These are phyloP conservation scores for Ustilago vetiveriae DNA, from an alignment of 1,284 basidiomycete genomes.

Conservation along the genomic window DNA sequence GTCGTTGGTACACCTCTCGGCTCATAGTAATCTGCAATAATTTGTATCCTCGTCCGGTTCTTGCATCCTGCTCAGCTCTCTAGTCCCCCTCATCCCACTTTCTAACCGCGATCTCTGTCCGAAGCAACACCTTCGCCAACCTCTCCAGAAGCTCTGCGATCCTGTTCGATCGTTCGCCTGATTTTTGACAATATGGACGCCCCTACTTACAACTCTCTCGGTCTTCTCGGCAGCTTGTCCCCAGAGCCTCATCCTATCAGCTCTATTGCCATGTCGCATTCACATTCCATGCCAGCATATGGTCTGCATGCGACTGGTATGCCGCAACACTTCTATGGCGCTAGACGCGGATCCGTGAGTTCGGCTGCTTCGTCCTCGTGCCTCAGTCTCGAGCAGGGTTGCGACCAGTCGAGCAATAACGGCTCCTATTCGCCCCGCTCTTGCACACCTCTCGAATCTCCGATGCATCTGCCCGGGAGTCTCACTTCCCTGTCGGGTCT, in stretches of 20 bases:
- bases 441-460: slow-evolving; percentile 42
- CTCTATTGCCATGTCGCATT: slow-evolving; percentile 39
- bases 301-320: slow-evolving; percentile 12
- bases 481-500: slow-evolving; percentile 45
- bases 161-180: too few species aligned
- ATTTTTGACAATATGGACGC: slow-evolving; percentile 10
- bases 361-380: slow-evolving; percentile 43
- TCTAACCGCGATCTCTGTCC: too few species aligned
- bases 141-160: too few species aligned
- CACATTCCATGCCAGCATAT: slow-evolving; percentile 33
- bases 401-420: slow-evolving; percentile 17
- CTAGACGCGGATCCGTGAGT: slow-evolving; percentile 38
- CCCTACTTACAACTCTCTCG: slow-evolving; percentile 34
- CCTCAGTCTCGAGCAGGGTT: slow-evolving; percentile 25
- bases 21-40: too few species aligned
- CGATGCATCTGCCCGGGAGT: slow-evolving; percentile 36
- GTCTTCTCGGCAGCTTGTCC: slow-evolving; percentile 38
- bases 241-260: slow-evolving; percentile 12
- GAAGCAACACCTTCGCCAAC: too few species aligned
- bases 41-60: slow-evolving; percentile 1
- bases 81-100: too few species aligned
- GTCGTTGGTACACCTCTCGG: neutral
- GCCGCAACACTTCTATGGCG: slow-evolving; percentile 12
- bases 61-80: too few species aligned
- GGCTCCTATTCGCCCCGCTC: slow-evolving; percentile 46